These are phyloP conservation scores for Torulaspora gathmanii DNA, from an alignment of 805 yeast species.

Conservation along the genomic window DNA sequence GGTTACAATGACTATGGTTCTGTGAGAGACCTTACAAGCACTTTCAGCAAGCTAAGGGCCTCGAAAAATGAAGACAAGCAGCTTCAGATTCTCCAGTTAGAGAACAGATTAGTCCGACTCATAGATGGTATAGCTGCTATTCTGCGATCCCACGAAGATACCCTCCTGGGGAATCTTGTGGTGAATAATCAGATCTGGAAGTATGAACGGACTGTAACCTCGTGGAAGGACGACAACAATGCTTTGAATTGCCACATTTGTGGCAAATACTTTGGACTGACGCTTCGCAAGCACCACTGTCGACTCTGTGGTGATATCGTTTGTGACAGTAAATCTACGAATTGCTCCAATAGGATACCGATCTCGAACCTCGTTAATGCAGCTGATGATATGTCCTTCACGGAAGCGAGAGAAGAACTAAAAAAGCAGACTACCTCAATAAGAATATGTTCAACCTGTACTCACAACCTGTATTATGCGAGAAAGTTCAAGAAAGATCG, in stretches of 20 bases:
- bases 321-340: slow-evolving; percentile 59
- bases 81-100: slow-evolving; percentile 53
- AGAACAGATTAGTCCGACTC: slow-evolving; percentile 53
- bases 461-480: slow-evolving; percentile 52
- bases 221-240: slow-evolving; percentile 59
- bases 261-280: slow-evolving; percentile 48
- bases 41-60: slow-evolving; percentile 43
- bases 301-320: slow-evolving; percentile 79
- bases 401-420: slow-evolving; percentile 16
- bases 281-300: slow-evolving; percentile 82
- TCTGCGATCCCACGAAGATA: slow-evolving; percentile 23
- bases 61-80: slow-evolving; percentile 44
- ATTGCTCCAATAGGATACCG: slow-evolving; percentile 74
- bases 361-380: slow-evolving; percentile 31
- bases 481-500: slow-evolving; percentile 46
- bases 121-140: slow-evolving; percentile 30
- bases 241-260: slow-evolving; percentile 62
- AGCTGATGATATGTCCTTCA: slow-evolving; percentile 26
- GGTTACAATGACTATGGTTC: slow-evolving; percentile 49
- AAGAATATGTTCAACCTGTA: slow-evolving; percentile 69
- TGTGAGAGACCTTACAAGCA: slow-evolving; percentile 41
- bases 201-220: slow-evolving; percentile 46
- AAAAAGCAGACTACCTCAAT: slow-evolving; percentile 35
- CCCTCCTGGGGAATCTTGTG: slow-evolving; percentile 25
- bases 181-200: slow-evolving; percentile 33